Conservation (phyloP, 2,329 filamentous ascomycete genomes). For the Apiospora marii region DNA sequence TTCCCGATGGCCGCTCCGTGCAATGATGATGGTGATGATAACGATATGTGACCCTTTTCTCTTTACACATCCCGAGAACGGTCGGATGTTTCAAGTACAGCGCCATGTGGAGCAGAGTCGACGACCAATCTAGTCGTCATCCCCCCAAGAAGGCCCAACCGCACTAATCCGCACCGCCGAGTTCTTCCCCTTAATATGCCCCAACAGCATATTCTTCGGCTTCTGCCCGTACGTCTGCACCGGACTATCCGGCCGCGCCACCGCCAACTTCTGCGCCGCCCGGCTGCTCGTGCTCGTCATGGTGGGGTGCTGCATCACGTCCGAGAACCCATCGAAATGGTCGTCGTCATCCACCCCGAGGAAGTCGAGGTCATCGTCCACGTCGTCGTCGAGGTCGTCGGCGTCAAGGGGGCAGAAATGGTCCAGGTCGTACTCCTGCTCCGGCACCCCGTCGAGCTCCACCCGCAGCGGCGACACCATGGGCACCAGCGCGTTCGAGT, state of each 20-base stretch:
- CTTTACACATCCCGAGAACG: no score
- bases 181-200: constrained; percentile 40
- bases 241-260: constrained; percentile 47
- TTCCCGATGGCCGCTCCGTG: not conserved
- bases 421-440: not conserved
- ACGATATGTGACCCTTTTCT: no score
- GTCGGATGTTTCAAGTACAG: no score
- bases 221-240: constrained; percentile 15
- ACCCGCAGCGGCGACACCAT: constrained; percentile 25
- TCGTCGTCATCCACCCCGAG: not conserved
- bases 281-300: constrained; percentile 34
- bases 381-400: constrained; percentile 5
- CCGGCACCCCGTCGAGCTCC: constrained; percentile 28
- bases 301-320: constrained; percentile 24
- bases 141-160: constrained; percentile 50
- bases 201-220: constrained; percentile 30
- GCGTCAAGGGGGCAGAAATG: not conserved
- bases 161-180: constrained; percentile 53
- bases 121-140: constrained; percentile 44
- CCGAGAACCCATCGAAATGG: constrained; percentile 33
- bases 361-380: not conserved
- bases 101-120: not conserved
- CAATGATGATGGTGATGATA: no score
- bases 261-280: constrained; percentile 31
- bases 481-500: constrained; percentile 32